Evolutionary conservation across 169 alveolate genomes (phyloP).

Genomic region (Plasmodium gallinaceum): DNA sequence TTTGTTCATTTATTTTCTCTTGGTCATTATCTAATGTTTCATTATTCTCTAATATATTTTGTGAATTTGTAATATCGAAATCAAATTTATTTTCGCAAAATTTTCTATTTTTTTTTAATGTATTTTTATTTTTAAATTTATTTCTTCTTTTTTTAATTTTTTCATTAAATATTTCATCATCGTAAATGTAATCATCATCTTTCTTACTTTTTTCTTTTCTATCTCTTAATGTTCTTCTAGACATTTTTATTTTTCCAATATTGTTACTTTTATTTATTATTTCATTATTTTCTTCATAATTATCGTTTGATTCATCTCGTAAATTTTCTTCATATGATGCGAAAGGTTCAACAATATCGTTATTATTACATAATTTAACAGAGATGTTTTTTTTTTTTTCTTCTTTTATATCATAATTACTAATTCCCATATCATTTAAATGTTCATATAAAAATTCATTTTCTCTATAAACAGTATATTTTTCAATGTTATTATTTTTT

Average conservation of each 20-base stretch:
- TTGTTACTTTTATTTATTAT: not conserved
- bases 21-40: not conserved
- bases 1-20: slow-evolving; percentile 9
- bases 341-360: not conserved
- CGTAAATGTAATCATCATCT: slow-evolving; percentile 34
- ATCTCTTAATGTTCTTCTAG: slow-evolving; percentile 35
- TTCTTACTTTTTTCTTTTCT: slow-evolving; percentile 27
- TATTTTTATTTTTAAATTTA: slow-evolving; percentile 38
- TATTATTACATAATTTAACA: not conserved
- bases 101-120: not conserved
- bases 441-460: no score
- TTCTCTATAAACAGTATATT: no score
- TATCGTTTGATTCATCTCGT: not conserved
- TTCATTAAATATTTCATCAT: slow-evolving; percentile 15
- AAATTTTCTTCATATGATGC: not conserved
- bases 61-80: not conserved
- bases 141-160: not conserved
- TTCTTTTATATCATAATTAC: no score
- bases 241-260: slow-evolving; percentile 8
- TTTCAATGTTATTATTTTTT: no score
- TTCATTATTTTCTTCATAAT: not conserved
- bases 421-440: no score
- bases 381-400: no score
- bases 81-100: not conserved
- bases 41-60: slow-evolving; percentile 19